A percentile compares a stretch with the other conserved stretches of the same genome.
Conservation (phyloP, 1,284 basidiomycete species). For the Boletus hoseneyae region DNA sequence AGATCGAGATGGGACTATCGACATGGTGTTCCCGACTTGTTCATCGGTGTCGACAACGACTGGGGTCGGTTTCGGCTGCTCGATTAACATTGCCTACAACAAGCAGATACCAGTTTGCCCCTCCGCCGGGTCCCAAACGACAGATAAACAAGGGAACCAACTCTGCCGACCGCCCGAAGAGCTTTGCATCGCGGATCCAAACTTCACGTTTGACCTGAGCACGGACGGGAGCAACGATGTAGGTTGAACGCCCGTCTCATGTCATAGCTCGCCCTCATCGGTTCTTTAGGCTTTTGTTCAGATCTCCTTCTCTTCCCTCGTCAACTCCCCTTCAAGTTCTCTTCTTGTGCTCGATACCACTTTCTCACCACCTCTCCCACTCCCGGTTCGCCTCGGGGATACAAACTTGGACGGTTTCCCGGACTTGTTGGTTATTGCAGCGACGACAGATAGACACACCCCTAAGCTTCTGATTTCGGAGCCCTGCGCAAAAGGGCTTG, state of each 20-base stretch:
- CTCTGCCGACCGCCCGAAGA: slow-evolving; percentile 75
- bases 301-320: slow-evolving; percentile 62
- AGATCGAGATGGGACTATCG: slow-evolving; percentile 96
- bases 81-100: slow-evolving; percentile 93
- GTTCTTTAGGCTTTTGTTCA: slow-evolving; percentile 57
- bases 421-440: slow-evolving; percentile 76
- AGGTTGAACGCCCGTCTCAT: slow-evolving; percentile 23
- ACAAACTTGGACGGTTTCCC: slow-evolving; percentile 95
- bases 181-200: slow-evolving; percentile 79
- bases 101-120: slow-evolving; percentile 83
- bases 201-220: slow-evolving; percentile 76
- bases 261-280: not conserved
- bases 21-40: slow-evolving; percentile 91
- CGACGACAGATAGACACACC: slow-evolving; percentile 43
- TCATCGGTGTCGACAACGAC: slow-evolving; percentile 59
- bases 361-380: slow-evolving; percentile 61
- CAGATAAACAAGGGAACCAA: slow-evolving; percentile 47
- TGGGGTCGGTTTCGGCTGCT: slow-evolving; percentile 74
- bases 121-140: slow-evolving; percentile 44
- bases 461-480: slow-evolving; percentile 74
- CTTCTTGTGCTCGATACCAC: slow-evolving; percentile 71
- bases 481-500: slow-evolving; percentile 57
- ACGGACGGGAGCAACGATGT: slow-evolving; percentile 56
- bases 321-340: slow-evolving; percentile 45
- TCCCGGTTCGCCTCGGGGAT: slow-evolving; percentile 85